Base-by-base conservation (phyloP, 2,329 filamentous ascomycete genomes). In the Fusarium nisikadoi region DNA sequence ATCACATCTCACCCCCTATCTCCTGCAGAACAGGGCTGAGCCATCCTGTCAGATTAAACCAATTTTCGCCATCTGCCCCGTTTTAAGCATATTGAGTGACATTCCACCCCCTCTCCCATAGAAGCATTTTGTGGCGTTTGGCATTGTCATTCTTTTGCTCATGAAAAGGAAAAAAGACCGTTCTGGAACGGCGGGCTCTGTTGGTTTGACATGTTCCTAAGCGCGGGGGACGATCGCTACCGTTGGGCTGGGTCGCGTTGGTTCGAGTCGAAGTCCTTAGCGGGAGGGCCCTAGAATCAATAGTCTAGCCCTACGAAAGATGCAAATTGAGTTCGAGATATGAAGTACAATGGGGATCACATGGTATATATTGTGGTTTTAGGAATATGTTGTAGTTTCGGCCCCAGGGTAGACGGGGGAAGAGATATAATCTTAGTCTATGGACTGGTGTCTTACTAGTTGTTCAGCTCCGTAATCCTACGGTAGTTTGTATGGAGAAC, bases 41-140 rank as follows among this genome's bases (percentile, higher is more conserved):
- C 36, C n/a, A 50, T 39, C 38, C 35, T 16, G 39, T 46, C 43
- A 55, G 50, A 59, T 46, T 50, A 54, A 38, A n/a, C 52, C 13
- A 23, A 45, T 39, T 64, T 52, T 45, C 29, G 27, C n/a, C 43
- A 23, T 53, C 27, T 11, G 27, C 70, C 70, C 70, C 70, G 65
- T 62, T 72, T 73, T 23, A 73, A 52, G 61, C 35, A 72, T 72
- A 64, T 25, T 6, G 46, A 57, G 29, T 57, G 36, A 27, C 53
- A 59, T 46, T 25, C 49, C 38, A 67, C 62, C 43, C 62, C 45
- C 64, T 57, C 49, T 39, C 52, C 33, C n/a, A 20, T 23, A 33
- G 10, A 41, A 54, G 39, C 27, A 64, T 31, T 47, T 41, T 55
- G 59, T 68, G 65, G 65, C 64, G 64, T 36, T 33, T 46, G 27